Evolutionary conservation across 2,329 filamentous ascomycete genomes (phyloP), one percentile per base, ranked within the genome.

Genomic region (Cryphonectria radicalis): DNA sequence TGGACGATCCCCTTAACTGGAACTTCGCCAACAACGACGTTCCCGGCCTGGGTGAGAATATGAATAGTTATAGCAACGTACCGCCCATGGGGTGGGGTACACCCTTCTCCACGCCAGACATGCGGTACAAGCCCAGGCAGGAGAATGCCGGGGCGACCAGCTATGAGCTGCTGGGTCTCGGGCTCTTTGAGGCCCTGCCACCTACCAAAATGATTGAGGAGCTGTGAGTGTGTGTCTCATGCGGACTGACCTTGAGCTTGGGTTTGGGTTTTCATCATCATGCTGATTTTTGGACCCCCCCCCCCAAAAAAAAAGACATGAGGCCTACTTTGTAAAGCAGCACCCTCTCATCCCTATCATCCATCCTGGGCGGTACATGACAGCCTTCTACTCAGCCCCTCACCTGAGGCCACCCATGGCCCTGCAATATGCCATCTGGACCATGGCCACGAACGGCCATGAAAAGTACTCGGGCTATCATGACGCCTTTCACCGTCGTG

Each of bases 371-470:
- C 89, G 93, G 53, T 97, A 94, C 78, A 84, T 92, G 72, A 89
- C 92, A 42, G 88, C 92, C 3, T 91, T 96, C 81, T 91, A 95
- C 77, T 85, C 84, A 2, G 86, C 91, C 3, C 90, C 93, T 1
- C 87, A 92, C 70, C 89, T 91, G 85, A 91, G 93, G 70, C 95
- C 95, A 2, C 93, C 95, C 0, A 89, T 97, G 77, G 93, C 90
- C 76, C 82, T 98, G 59, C 89, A 95, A 77, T 98, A 98, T 80
- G 91, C 91, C 35, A 93, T 98, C 79, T 97, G 94, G 94, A 88
- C 91, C n/a, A 84, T 93, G 76, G 93, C 93, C 11, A 90, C 94
- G 6, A 88, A 89, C 19, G 85, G 91, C 1, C 89, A 91, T 43
- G 87, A 92, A 57, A 93, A 93, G 77, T 97, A 97, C 77, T 84